A percentile compares a stretch with the other conserved stretches of the same genome.
Evolutionary conservation across 1,284 basidiomycete genomes (phyloP).

Genomic region (Leccinum cinnamomeum): DNA sequence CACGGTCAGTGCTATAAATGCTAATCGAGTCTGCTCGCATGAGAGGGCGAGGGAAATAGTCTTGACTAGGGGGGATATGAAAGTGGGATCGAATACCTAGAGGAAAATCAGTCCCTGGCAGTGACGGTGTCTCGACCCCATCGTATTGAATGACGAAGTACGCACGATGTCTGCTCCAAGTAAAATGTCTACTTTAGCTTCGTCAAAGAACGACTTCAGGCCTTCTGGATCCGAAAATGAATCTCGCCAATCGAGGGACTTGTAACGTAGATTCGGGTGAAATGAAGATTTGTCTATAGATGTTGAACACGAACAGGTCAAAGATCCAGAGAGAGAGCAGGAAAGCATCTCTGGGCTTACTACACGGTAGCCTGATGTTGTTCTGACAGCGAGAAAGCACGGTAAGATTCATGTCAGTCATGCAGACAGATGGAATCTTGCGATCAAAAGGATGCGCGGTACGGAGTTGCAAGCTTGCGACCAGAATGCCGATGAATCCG

Average conservation of each 20-base stretch:
- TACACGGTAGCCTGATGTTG: constrained; percentile 62
- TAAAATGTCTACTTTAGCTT: constrained; percentile 53
- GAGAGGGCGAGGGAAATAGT: constrained; percentile 52
- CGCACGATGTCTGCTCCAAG: constrained; percentile 71
- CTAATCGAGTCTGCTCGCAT: constrained; percentile 30
- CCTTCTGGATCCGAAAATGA: constrained; percentile 40
- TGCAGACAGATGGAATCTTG: constrained; percentile 39
- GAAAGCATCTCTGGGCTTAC: constrained; percentile 40
- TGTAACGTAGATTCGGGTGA: constrained; percentile 29
- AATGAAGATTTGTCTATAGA: constrained; percentile 50
- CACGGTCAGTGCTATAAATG: constrained; percentile 60
- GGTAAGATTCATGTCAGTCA: constrained; percentile 66
- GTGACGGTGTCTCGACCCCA: neutral
- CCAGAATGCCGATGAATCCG: constrained; percentile 69
- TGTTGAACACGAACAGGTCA: neutral
- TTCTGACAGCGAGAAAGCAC: constrained; percentile 60
- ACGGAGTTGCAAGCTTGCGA: constrained; percentile 51
- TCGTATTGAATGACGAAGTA: constrained; percentile 5
- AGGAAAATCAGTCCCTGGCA: neutral
- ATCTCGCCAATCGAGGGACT: constrained; percentile 61
- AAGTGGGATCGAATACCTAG: constrained; percentile 67
- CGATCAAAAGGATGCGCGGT: constrained; percentile 14
- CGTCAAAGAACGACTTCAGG: constrained; percentile 33
- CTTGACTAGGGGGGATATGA: constrained; percentile 58
- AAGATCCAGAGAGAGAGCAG: neutral